Evolutionary conservation across 73 alveolate genomes (phyloP).

Genomic region (Paramecium biaurelia): DNA sequence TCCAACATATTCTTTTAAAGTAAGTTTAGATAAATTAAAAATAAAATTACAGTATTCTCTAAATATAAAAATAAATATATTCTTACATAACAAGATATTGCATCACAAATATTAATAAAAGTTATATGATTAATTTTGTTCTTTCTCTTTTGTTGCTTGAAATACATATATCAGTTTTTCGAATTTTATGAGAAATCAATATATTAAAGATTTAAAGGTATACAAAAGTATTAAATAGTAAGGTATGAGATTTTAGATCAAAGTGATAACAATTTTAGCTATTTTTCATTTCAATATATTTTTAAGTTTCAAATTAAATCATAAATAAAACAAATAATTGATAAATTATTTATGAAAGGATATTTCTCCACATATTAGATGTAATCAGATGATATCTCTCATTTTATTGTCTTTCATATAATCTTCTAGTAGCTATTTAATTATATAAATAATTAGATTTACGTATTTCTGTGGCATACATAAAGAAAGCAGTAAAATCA

Average conservation of each 20-base stretch:
- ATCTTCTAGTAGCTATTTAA: neutral
- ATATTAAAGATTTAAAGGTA: neutral
- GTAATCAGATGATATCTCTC: neutral
- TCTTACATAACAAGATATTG: neutral
- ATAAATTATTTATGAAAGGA: neutral
- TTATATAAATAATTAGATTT: neutral
- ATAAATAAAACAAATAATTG: neutral
- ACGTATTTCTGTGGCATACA: neutral
- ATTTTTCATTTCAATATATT: neutral
- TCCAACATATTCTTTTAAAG: neutral
- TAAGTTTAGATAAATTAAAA: neutral
- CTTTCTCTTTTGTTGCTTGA: neutral
- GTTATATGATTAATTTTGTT: neutral
- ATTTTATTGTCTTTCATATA: neutral
- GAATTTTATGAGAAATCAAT: neutral
- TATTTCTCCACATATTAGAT: slow-evolving; percentile 20
- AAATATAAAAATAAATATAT: neutral
- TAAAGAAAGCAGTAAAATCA: neutral
- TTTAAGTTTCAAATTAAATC: neutral
- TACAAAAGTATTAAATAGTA: neutral
- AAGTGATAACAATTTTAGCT: neutral
- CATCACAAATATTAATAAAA: neutral
- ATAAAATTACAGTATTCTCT: neutral
- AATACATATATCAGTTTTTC: neutral
- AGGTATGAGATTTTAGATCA: neutral